phyloP scores from a whole-genome alignment of 2,329 filamentous ascomycete species.

The Sarocladium strictum region DNA sequence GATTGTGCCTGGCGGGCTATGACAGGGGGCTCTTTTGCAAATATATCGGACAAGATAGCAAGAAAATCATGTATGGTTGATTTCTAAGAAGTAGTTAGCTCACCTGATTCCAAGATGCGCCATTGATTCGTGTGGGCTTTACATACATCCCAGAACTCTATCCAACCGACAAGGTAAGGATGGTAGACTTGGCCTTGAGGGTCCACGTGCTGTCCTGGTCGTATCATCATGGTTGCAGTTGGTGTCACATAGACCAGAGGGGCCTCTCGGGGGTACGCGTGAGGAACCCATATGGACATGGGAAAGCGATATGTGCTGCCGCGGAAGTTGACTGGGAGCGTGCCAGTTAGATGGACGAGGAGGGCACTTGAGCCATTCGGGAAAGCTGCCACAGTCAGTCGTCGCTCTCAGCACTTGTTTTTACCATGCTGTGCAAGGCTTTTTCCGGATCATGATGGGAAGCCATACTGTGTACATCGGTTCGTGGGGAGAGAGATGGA shows the following conservation, averaged over 20 bases:
- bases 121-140: conserved; percentile 18
- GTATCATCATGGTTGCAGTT: conserved; percentile 79
- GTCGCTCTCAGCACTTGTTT: background rate
- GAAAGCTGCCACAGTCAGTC: conserved; percentile 56
- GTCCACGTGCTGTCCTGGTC: conserved; percentile 91
- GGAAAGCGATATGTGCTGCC: conserved; percentile 88
- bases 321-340: conserved; percentile 84
- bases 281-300: conserved; percentile 86
- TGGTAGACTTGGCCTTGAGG: conserved; percentile 92
- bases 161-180: conserved; percentile 88
- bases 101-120: conserved; percentile 14
- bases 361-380: conserved; percentile 83
- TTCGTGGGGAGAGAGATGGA: conserved; percentile 74
- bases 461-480: conserved; percentile 85
- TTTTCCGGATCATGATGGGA: background rate
- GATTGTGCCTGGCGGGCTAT: conserved; percentile 60
- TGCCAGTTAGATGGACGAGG: conserved; percentile 79
- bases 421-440: too few relatives aligned
- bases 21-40: conserved; percentile 91
- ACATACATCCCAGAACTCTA: conserved; percentile 81
- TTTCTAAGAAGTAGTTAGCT: conserved; percentile 46
- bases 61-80: conserved; percentile 80
- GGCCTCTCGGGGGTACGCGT: conserved; percentile 78
- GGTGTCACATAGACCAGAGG: conserved; percentile 87
- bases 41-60: conserved; percentile 75